phyloP scores from a whole-genome alignment of 495 filamentous ascomycete genomes.

The Pyronema omphalodes region DNA sequence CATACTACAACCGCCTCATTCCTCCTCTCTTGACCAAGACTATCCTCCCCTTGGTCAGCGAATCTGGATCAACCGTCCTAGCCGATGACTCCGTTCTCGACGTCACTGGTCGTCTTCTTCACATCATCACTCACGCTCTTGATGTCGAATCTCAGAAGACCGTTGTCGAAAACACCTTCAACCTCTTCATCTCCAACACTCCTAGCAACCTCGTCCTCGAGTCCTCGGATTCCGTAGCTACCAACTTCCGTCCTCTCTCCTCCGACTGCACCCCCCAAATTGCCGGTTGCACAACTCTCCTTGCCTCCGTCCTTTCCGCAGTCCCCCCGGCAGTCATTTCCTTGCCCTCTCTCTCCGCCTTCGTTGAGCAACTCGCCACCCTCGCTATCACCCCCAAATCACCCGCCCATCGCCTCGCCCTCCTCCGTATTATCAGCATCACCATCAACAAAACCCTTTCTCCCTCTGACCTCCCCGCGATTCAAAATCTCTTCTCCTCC shows the following conservation, averaged over 20 bases:
- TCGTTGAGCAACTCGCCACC: slow-evolving; percentile 10
- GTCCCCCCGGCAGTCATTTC: slow-evolving; percentile 29
- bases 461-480: not conserved
- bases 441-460: slow-evolving; percentile 42
- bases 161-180: slow-evolving; percentile 38
- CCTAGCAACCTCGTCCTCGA: slow-evolving; percentile 13
- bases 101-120: slow-evolving; percentile 43
- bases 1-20: slow-evolving; percentile 44
- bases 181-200: slow-evolving; percentile 30
- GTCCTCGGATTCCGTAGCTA: slow-evolving; percentile 7
- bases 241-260: slow-evolving; percentile 13
- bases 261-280: slow-evolving; percentile 24
- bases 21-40: slow-evolving; percentile 32
- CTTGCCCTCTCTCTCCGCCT: not conserved
- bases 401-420: slow-evolving; percentile 27
- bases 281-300: slow-evolving; percentile 37
- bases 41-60: slow-evolving; percentile 26
- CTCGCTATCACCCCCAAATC: slow-evolving; percentile 8
- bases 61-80: slow-evolving; percentile 28
- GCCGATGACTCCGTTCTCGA: slow-evolving; percentile 39
- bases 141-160: slow-evolving; percentile 35
- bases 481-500: not conserved
- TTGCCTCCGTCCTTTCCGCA: slow-evolving; percentile 43
- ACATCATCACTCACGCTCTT: slow-evolving; percentile 39
- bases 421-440: slow-evolving; percentile 44